Conservation (phyloP, 2,329 filamentous ascomycete genomes). For the Chrysoporthe deuterocubensis region DNA sequence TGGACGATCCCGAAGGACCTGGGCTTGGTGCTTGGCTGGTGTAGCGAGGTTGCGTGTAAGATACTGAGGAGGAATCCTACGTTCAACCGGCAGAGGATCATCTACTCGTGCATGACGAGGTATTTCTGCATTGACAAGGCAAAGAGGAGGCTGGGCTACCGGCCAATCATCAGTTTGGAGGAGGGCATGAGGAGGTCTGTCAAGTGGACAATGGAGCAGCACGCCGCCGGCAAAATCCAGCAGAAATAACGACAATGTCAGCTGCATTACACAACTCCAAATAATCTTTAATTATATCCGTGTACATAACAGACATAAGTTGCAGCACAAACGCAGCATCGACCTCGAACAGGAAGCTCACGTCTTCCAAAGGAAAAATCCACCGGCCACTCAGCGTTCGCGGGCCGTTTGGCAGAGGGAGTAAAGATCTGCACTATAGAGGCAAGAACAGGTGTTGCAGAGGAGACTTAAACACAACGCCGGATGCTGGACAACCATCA, state of each 20-base stretch:
- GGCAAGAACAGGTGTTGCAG: too few species aligned
- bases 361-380: neutral
- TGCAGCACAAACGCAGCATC: neutral
- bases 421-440: too few species aligned
- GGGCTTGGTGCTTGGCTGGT: slow-evolving; percentile 55
- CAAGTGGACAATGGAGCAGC: slow-evolving; percentile 58
- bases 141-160: slow-evolving; percentile 70
- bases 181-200: slow-evolving; percentile 65
- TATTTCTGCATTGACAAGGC: slow-evolving; percentile 82
- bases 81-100: slow-evolving; percentile 63
- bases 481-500: too few species aligned
- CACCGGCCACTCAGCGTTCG: neutral
- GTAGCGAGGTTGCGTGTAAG: slow-evolving; percentile 57
- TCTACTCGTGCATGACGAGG: slow-evolving; percentile 73
- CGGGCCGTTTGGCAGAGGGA: too few species aligned
- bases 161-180: slow-evolving; percentile 67
- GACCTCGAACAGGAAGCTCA: neutral
- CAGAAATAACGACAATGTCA: neutral
- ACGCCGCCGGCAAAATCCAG: slow-evolving; percentile 38
- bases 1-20: slow-evolving; percentile 58
- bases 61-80: slow-evolving; percentile 58
- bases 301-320: slow-evolving; percentile 18
- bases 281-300: slow-evolving; percentile 19
- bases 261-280: neutral
- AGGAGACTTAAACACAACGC: too few species aligned